Evolutionary conservation across 345 rosid genomes (phyloP), one percentile per base, ranked within the genome.

Genomic region (Theobroma cacao): DNA sequence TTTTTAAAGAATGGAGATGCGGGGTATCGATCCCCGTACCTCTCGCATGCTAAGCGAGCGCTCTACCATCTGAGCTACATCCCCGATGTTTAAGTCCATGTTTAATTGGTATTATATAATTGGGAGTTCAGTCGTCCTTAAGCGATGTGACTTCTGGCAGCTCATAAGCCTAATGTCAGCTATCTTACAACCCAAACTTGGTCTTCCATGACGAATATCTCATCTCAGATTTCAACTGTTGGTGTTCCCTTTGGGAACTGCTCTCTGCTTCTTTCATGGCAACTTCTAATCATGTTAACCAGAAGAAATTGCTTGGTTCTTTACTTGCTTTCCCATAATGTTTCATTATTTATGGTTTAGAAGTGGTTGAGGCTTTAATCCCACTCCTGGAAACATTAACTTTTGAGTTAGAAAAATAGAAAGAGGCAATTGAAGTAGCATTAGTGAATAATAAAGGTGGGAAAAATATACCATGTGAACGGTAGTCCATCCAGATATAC

Each of bases 1-100:
- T n/a, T n/a, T n/a, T n/a, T n/a, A n/a, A n/a, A n/a, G n/a, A 33
- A 1, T 89, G 97, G 93, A 88, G 91, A 91, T 89, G 94, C 87
- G 91, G 91, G 93, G 92, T 88, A 93, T 90, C 91, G 91, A 90
- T 88, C 91, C 93, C 92, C 80, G 90, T 90, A 75, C 90, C 96
- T 90, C 97, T 90, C 91, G 90, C 92, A 86, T 93, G 92, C 92
- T 88, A 93, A 91, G 91, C 91, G 89, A 89, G 93, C 91, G 87
- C 94, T 91, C 93, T 87, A 90, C 91, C 93, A 90, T 89, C 90
- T 90, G 93, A 89, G 93, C 93, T 88, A 89, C 89, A 87, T 86
- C 89, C 92, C 90, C 88, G 17, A n/a, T n/a, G n/a, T n/a, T n/a
- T n/a, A n/a, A n/a, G n/a, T n/a, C n/a, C n/a, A n/a, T n/a, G n/a